Evolutionary conservation across 108 stramenopile genomes (phyloP).

Genomic region (Aurantiochytrium sp.): DNA sequence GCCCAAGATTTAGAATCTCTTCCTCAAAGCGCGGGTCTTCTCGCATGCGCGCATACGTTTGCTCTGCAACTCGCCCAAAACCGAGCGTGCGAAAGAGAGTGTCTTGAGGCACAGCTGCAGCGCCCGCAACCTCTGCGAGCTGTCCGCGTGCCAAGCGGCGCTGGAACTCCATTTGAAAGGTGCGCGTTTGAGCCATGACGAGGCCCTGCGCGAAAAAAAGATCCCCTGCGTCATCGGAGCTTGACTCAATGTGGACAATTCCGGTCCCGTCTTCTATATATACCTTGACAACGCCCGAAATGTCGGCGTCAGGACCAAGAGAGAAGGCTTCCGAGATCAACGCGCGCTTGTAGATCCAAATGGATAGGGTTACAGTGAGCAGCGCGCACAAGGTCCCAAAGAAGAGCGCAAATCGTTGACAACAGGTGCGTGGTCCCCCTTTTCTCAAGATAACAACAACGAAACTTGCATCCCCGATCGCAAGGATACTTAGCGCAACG

Average conservation of each 20-base stretch:
- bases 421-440: too few species aligned
- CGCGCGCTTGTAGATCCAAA: background rate
- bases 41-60: background rate
- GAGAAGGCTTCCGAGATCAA: background rate
- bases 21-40: background rate
- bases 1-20: background rate
- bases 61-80: background rate
- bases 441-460: too few species aligned
- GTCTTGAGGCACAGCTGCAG: background rate
- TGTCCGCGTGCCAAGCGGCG: background rate
- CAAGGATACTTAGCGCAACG: too few species aligned
- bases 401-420: too few species aligned
- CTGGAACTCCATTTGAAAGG: constrained; percentile 20
- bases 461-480: too few species aligned
- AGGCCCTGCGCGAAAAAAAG: background rate
- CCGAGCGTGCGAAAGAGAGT: background rate
- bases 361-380: background rate
- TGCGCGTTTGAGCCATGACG: background rate
- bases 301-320: background rate
- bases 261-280: background rate
- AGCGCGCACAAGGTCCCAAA: too few species aligned
- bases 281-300: background rate
- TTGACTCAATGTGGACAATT: background rate
- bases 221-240: background rate
- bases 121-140: background rate